Conservation (phyloP, 192 early-diverging fungal species). For the Coemansia sp. region DNA sequence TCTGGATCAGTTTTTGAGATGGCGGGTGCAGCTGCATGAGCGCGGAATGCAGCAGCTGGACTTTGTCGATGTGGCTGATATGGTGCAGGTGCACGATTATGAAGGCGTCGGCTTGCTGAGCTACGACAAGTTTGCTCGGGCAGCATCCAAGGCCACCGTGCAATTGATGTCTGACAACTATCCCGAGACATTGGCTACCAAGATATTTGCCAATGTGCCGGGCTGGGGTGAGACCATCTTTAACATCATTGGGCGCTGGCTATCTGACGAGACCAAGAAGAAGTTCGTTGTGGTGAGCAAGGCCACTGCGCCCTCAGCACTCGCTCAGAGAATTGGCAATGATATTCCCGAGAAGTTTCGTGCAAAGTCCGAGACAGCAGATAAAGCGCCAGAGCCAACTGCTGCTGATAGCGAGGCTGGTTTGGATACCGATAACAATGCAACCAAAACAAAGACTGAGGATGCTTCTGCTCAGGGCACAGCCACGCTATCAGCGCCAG, state of each 20-base stretch:
- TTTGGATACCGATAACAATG: too few relatives aligned
- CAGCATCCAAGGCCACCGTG: conserved; percentile 56
- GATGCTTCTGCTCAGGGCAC: background rate
- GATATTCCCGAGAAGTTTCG: conserved; percentile 42
- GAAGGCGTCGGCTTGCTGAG: conserved; percentile 53
- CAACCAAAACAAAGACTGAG: background rate
- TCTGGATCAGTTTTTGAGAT: conserved; percentile 58
- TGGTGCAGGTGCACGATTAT: conserved; percentile 65
- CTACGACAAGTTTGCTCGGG: conserved; percentile 52
- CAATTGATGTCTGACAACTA: conserved; percentile 63
- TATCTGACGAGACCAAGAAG: conserved; percentile 58
- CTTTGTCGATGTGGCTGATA: conserved; percentile 57
- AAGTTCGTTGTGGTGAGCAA: conserved; percentile 63
- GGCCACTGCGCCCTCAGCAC: conserved; percentile 24
- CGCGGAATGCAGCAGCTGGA: conserved; percentile 56
- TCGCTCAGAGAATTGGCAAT: conserved; percentile 42
- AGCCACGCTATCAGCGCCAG: conserved; percentile 5
- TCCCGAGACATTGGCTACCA: conserved; percentile 61
- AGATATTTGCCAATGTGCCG: conserved; percentile 63
- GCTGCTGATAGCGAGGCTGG: too few relatives aligned
- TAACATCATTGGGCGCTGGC: conserved; percentile 56
- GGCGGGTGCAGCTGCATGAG: conserved; percentile 65
- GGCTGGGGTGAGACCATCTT: conserved; percentile 62
- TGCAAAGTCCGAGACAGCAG: conserved; percentile 13
- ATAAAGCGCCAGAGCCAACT: background rate